Conservation (phyloP, 2,329 filamentous ascomycete genomes). For the Phaeosphaeriaceae sp. region DNA sequence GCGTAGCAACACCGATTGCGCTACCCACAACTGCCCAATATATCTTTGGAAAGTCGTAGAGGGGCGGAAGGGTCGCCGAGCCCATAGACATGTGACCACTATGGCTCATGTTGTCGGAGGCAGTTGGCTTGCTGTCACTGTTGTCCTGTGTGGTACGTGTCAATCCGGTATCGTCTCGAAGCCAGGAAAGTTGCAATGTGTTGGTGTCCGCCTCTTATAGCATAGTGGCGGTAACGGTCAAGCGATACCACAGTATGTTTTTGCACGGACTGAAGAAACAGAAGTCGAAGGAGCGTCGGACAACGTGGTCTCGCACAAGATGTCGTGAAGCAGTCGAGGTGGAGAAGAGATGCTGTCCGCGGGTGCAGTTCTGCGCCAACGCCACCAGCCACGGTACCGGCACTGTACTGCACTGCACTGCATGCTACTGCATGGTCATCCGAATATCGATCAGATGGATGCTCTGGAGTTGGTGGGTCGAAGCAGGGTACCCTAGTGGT, state of each 20-base stretch:
- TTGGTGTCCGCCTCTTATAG: neutral
- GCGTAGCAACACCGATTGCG: constrained; percentile 52
- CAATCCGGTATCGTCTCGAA: neutral
- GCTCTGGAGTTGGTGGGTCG: constrained; percentile 12
- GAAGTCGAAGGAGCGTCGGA: neutral
- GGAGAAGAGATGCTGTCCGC: too few relatives aligned
- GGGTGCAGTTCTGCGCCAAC: neutral
- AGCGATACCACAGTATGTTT: neutral
- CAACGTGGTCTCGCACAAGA: neutral
- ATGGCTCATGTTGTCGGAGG: constrained; percentile 31
- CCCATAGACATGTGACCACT: constrained; percentile 40
- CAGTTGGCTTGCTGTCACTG: neutral
- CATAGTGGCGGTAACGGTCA: neutral
- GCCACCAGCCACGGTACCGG: constrained; percentile 17
- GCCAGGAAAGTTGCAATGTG: neutral
- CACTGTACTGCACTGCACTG: constrained; percentile 5
- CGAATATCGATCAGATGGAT: constrained; percentile 15
- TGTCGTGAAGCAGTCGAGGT: constrained; percentile 3
- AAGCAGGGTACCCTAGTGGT: constrained; percentile 10
- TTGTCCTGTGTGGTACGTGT: neutral
- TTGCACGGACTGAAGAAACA: neutral
- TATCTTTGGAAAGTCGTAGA: constrained; percentile 58
- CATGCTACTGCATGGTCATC: constrained; percentile 20
- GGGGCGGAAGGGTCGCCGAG: constrained; percentile 52
- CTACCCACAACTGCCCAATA: constrained; percentile 62